Percentiles rank a stretch among this genome's conserved stretches.
Conservation (phyloP, 805 yeast genomes). For the Martiniozyma abietophila region DNA sequence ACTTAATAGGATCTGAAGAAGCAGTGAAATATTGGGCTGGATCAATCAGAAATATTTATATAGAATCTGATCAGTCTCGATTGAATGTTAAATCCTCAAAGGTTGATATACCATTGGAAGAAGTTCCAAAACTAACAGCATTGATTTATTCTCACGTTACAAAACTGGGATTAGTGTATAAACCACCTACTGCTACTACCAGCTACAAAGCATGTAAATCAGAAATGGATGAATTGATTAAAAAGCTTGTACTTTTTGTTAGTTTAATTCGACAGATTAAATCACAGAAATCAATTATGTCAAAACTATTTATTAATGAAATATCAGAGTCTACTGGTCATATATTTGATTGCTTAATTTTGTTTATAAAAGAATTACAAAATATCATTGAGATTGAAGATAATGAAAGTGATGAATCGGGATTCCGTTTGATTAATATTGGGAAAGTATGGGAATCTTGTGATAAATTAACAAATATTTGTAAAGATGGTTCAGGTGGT, state of each 20-base stretch:
- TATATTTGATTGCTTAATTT: slow-evolving; percentile 12
- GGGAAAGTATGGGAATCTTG: slow-evolving; percentile 70
- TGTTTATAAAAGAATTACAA: too few species aligned
- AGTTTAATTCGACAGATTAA: slow-evolving; percentile 37
- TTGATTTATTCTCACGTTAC: slow-evolving; percentile 69
- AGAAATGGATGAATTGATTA: slow-evolving; percentile 38
- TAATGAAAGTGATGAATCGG: slow-evolving; percentile 20
- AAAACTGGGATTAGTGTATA: slow-evolving; percentile 62
- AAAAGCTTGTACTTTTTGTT: slow-evolving; percentile 34
- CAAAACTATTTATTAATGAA: slow-evolving; percentile 24
- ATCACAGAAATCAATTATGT: slow-evolving; percentile 26
- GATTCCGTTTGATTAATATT: slow-evolving; percentile 42
- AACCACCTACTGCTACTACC: slow-evolving; percentile 40
- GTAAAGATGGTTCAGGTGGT: slow-evolving; percentile 44
- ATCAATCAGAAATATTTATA: too few species aligned
- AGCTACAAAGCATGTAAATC: slow-evolving; percentile 36
- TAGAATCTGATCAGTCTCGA: neutral
- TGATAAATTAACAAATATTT: slow-evolving; percentile 34
- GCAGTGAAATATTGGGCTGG: slow-evolving; percentile 1
- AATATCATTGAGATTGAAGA: too few species aligned
- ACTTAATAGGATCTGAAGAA: slow-evolving; percentile 1
- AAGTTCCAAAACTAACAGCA: slow-evolving; percentile 48
- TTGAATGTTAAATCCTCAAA: slow-evolving; percentile 16
- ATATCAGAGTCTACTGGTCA: slow-evolving; percentile 20
- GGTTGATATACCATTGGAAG: slow-evolving; percentile 40